These are phyloP conservation scores for Parascedosporium putredinis DNA, from an alignment of 2,329 filamentous ascomycete genomes.

Conservation along the genomic window DNA sequence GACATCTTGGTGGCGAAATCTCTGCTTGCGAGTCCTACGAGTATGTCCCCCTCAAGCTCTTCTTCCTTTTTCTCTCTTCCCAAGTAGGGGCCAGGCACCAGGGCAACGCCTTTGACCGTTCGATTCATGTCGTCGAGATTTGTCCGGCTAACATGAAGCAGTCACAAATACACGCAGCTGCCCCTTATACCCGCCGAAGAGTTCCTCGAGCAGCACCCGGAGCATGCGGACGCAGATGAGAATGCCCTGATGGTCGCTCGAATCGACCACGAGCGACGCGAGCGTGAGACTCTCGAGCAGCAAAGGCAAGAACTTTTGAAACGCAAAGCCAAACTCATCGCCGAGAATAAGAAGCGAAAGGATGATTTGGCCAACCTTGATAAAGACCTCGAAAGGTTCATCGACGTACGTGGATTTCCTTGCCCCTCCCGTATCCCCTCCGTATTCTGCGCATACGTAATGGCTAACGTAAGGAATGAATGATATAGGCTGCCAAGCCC, in stretches of 20 bases:
- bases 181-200: slow-evolving; percentile 76
- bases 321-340: slow-evolving; percentile 50
- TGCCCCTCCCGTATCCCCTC: background rate
- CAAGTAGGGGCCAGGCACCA: too few species aligned
- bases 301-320: slow-evolving; percentile 67
- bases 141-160: slow-evolving; percentile 22
- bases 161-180: slow-evolving; percentile 78
- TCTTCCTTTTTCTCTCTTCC: too few species aligned
- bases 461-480: slow-evolving; percentile 14
- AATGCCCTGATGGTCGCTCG: slow-evolving; percentile 79
- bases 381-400: slow-evolving; percentile 85
- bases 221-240: slow-evolving; percentile 61
- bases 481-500: slow-evolving; percentile 64
- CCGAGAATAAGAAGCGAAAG: slow-evolving; percentile 81
- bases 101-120: background rate
- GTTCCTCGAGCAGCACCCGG: slow-evolving; percentile 66
- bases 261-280: slow-evolving; percentile 80
- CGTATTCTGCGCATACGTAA: background rate
- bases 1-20: slow-evolving; percentile 84
- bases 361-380: slow-evolving; percentile 88
- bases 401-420: slow-evolving; percentile 52
- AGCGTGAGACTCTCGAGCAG: slow-evolving; percentile 77
- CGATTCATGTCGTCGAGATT: background rate
- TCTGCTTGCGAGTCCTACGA: slow-evolving; percentile 83
- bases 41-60: slow-evolving; percentile 41